Conservation (phyloP, 495 filamentous ascomycete genomes). For the Aspergillus hancockii region DNA sequence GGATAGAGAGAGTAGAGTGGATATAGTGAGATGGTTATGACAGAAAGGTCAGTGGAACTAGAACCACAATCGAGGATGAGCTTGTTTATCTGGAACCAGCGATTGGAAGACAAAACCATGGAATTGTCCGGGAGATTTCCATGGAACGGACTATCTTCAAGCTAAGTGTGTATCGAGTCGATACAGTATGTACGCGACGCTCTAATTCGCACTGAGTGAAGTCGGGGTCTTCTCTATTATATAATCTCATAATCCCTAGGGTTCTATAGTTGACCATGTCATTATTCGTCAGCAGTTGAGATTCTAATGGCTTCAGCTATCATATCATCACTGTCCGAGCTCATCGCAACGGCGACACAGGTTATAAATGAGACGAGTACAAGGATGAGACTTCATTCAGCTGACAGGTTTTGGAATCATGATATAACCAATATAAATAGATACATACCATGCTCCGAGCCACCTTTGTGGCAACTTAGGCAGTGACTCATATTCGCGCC, state of each 20-base stretch:
- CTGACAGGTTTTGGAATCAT: not conserved
- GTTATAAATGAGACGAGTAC: not conserved
- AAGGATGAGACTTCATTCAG: not conserved
- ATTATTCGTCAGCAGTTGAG: not conserved
- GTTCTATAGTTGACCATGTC: not conserved
- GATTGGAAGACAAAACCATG: slow-evolving; percentile 1
- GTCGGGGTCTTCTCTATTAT: not conserved
- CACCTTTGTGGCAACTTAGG: not conserved
- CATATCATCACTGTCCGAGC: not conserved
- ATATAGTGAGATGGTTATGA: slow-evolving; percentile 1
- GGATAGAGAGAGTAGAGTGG: slow-evolving; percentile 3
- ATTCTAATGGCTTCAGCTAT: not conserved
- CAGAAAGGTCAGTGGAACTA: slow-evolving; percentile 14
- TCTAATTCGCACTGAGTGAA: not conserved
- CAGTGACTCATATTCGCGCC: slow-evolving; percentile 1
- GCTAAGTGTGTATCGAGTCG: not conserved
- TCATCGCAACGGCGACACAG: not conserved
- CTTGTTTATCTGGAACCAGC: slow-evolving; percentile 7
- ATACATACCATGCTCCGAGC: not conserved
- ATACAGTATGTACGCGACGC: not conserved
- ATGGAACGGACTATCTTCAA: slow-evolving; percentile 1
- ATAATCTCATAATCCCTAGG: not conserved
- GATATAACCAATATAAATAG: not conserved
- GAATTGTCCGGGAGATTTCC: not conserved
- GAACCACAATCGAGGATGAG: slow-evolving; percentile 10